A percentile compares a stretch with the other conserved stretches of the same genome.
Evolutionary conservation across 208 protist species (phyloP).

Genomic region (Acanthamoeba royreba): DNA sequence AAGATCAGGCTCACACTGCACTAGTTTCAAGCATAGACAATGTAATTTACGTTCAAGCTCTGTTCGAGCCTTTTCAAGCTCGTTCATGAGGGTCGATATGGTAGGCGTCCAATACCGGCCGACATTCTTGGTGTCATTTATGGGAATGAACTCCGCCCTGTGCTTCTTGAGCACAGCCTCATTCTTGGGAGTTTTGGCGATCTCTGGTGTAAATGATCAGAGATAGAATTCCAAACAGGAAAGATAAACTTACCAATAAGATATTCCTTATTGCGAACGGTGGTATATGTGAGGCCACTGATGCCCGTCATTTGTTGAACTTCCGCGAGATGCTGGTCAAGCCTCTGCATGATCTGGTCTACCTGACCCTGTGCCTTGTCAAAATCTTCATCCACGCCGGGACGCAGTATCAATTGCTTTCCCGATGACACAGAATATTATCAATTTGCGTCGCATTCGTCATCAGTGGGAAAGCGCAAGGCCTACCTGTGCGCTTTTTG

Average conservation of each 20-base stretch:
- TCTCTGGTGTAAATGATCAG: background rate
- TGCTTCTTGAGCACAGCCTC: background rate
- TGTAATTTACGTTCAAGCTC: background rate
- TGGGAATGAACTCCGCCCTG: background rate
- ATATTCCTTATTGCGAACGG: slow-evolving; percentile 26
- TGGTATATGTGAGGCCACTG: background rate
- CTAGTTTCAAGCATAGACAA: no score
- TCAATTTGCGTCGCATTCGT: no score
- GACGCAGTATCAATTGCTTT: background rate
- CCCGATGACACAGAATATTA: no score
- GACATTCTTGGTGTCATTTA: slow-evolving; percentile 28
- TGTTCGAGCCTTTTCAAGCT: background rate
- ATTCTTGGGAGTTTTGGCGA: background rate
- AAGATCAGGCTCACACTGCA: no score
- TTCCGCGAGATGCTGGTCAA: background rate
- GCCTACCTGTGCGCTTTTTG: background rate
- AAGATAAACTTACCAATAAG: background rate
- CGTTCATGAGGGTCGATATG: background rate
- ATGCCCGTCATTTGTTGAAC: background rate
- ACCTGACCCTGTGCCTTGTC: background rate
- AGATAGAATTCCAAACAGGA: background rate
- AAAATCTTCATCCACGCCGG: slow-evolving; percentile 6
- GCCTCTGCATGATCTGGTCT: background rate
- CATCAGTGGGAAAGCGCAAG: background rate
- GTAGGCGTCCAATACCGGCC: slow-evolving; percentile 7